Percentiles rank a stretch among this genome's conserved stretches.
Conservation (phyloP, 768 basidiomycete species). For the Rossbeevera mucosa region DNA sequence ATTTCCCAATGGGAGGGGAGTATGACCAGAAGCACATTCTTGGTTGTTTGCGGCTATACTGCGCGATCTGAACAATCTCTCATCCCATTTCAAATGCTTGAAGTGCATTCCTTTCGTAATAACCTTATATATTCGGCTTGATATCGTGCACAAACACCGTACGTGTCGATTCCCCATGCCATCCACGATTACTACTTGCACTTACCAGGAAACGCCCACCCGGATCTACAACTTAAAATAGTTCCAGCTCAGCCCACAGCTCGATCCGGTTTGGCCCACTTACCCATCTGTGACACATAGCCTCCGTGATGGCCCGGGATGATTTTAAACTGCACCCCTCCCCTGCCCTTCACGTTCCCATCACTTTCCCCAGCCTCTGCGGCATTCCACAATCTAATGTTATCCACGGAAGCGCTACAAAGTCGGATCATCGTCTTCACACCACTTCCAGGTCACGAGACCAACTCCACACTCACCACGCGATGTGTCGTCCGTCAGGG, state of each 20-base stretch:
- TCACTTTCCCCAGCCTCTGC: constrained; percentile 71
- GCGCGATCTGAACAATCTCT: constrained; percentile 28
- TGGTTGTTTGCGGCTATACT: constrained; percentile 29
- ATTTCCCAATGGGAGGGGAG: constrained; percentile 24
- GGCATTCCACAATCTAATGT: constrained; percentile 91
- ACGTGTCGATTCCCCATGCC: constrained; percentile 86
- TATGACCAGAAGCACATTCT: constrained; percentile 31
- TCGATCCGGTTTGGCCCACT: constrained; percentile 32
- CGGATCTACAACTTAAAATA: constrained; percentile 72
- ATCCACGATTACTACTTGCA: constrained; percentile 90
- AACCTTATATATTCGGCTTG: constrained; percentile 40
- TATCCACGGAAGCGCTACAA: constrained; percentile 83
- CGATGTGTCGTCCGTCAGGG: constrained; percentile 88
- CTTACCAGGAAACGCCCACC: constrained; percentile 82
- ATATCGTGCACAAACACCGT: constrained; percentile 92
- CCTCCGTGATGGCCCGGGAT: constrained; percentile 96
- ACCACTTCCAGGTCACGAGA: constrained; percentile 10
- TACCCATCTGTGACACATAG: constrained; percentile 88
- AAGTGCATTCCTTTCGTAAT: constrained; percentile 32
- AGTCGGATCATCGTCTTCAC: constrained; percentile 18
- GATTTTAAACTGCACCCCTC: constrained; percentile 87
- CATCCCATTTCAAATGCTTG: constrained; percentile 28
- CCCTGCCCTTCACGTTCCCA: constrained; percentile 52
- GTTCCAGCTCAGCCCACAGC: constrained; percentile 22
- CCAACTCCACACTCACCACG: constrained; percentile 55